phyloP scores from a whole-genome alignment of 164 flowering plant genomes.

The Santalum album region DNA sequence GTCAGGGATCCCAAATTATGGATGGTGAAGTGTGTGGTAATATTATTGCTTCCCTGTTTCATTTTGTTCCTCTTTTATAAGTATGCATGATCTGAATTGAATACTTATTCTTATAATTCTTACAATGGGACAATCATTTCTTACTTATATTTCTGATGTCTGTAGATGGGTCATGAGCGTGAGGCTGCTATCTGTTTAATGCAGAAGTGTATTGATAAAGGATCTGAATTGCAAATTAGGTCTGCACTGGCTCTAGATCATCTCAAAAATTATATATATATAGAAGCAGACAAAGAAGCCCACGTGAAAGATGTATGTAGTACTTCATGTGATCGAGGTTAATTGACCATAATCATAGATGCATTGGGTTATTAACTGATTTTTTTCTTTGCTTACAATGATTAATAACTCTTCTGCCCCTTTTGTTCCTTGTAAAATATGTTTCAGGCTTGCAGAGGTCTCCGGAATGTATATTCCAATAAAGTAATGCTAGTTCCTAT shows the following conservation, averaged over 20 bases:
- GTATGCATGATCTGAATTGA: no score
- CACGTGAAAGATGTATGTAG: slow-evolving; percentile 87
- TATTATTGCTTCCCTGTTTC: slow-evolving; percentile 5
- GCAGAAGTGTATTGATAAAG: slow-evolving; percentile 87
- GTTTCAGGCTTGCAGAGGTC: slow-evolving; percentile 79
- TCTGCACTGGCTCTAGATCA: slow-evolving; percentile 93
- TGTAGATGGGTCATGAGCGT: slow-evolving; percentile 82
- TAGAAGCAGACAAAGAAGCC: slow-evolving; percentile 96
- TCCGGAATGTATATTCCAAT: slow-evolving; percentile 55
- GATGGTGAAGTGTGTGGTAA: slow-evolving; percentile 96
- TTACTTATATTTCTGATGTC: background rate
- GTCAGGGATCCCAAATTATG: slow-evolving; percentile 93
- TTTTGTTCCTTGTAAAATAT: background rate
- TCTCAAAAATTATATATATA: slow-evolving; percentile 73
- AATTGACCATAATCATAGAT: no score
- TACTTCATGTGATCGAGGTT: no score
- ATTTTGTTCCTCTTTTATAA: background rate
- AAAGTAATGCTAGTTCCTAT: slow-evolving; percentile 82
- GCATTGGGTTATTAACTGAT: background rate
- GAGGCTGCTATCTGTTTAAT: slow-evolving; percentile 86
- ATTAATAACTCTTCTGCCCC: background rate
- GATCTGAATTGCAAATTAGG: slow-evolving; percentile 76
- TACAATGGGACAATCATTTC: background rate
- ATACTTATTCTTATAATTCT: no score
- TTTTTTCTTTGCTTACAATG: background rate